Evolutionary conservation across 495 filamentous ascomycete species (phyloP).

Genomic region (Podospora appendiculata): DNA sequence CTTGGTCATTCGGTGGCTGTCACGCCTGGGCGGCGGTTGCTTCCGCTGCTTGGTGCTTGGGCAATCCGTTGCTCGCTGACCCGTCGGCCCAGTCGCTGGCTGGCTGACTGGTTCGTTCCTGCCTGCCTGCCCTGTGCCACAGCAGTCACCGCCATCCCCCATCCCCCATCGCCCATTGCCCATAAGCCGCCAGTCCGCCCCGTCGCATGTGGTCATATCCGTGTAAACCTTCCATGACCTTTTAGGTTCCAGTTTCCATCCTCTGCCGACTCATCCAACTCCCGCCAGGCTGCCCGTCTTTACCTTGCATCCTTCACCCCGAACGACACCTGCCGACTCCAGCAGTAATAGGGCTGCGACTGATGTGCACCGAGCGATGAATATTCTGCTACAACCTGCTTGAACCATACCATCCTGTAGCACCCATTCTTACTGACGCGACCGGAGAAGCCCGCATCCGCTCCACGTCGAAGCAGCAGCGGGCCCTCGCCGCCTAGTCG

Average conservation of each 20-base stretch:
- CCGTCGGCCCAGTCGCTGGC: not conserved
- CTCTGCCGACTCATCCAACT: not conserved
- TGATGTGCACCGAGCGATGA: too few relatives aligned
- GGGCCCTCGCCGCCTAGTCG: not conserved
- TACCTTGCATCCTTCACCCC: not conserved
- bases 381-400: too few relatives aligned
- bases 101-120: not conserved
- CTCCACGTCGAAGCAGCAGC: not conserved
- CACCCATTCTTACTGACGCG: not conserved
- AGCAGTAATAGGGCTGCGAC: not conserved
- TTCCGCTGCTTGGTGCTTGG: slow-evolving; percentile 7
- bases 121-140: not conserved
- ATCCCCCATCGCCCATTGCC: too few relatives aligned
- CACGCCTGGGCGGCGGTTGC: slow-evolving; percentile 7
- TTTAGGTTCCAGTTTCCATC: too few relatives aligned
- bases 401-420: too few relatives aligned
- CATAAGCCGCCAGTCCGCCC: too few relatives aligned
- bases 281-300: not conserved
- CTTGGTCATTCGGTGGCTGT: slow-evolving; percentile 10
- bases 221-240: too few relatives aligned
- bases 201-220: too few relatives aligned
- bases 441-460: not conserved
- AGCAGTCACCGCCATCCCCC: too few relatives aligned
- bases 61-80: slow-evolving; percentile 1
- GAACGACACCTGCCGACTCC: not conserved